Percentiles rank a stretch among this genome's conserved stretches.
phyloP scores from a whole-genome alignment of 345 rosid species.

The thale cress (Arabidopsis thaliana) region DNA sequence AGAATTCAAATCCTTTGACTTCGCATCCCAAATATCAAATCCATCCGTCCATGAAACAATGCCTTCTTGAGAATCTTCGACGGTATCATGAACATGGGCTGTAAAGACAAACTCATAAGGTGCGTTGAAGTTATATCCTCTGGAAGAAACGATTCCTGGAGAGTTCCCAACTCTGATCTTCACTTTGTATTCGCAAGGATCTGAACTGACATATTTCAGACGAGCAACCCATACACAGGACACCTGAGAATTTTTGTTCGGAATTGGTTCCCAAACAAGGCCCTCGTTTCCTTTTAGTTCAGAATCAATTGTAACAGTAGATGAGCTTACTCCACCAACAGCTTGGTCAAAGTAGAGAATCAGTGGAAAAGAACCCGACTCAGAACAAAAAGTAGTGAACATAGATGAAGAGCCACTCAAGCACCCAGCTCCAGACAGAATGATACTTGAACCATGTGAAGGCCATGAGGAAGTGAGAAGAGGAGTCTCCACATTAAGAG shows the following conservation, averaged over 20 bases:
- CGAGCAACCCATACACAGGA: slow-evolving; percentile 74
- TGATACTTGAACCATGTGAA: slow-evolving; percentile 61
- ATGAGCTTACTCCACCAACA: slow-evolving; percentile 72
- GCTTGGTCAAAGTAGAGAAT: slow-evolving; percentile 78
- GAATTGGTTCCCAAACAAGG: slow-evolving; percentile 72
- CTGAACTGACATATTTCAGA: slow-evolving; percentile 46
- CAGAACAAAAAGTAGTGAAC: slow-evolving; percentile 44
- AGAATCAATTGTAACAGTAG: slow-evolving; percentile 57
- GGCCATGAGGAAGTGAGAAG: slow-evolving; percentile 83
- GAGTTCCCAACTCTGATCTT: slow-evolving; percentile 66
- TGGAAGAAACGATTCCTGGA: slow-evolving; percentile 71
- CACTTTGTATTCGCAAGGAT: slow-evolving; percentile 48
- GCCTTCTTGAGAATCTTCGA: slow-evolving; percentile 43
- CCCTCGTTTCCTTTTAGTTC: slow-evolving; percentile 45
- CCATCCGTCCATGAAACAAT: slow-evolving; percentile 67
- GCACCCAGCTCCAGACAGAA: slow-evolving; percentile 49
- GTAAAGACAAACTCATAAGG: slow-evolving; percentile 56
- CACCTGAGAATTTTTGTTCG: slow-evolving; percentile 44
- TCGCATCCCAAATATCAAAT: slow-evolving; percentile 50
- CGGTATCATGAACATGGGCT: slow-evolving; percentile 48
- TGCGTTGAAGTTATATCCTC: slow-evolving; percentile 53
- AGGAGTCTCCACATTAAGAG: slow-evolving; percentile 69
- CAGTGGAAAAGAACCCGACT: slow-evolving; percentile 62
- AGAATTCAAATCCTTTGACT: slow-evolving; percentile 49
- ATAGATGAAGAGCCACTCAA: slow-evolving; percentile 45